Evolutionary conservation across 164 flowering plant genomes (phyloP).

Genomic region (Cinnamomum micranthum): DNA sequence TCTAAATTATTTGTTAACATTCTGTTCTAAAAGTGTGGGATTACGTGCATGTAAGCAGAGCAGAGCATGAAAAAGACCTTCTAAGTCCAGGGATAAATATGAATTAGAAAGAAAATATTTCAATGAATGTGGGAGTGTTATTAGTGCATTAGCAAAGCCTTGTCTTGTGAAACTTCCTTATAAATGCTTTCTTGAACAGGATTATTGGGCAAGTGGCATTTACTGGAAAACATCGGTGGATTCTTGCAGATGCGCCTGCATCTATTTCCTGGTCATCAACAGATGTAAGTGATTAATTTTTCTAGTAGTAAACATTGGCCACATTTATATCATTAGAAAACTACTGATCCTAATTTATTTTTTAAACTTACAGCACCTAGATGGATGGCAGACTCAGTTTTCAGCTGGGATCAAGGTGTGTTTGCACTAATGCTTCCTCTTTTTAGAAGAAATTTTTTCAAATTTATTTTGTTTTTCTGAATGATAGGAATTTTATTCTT

Average conservation of each 20-base stretch:
- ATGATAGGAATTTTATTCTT: no score
- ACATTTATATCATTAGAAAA: background rate
- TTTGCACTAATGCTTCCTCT: background rate
- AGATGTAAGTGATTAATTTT: constrained; percentile 37
- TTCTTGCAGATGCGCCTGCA: constrained; percentile 24
- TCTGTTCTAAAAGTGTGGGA: background rate
- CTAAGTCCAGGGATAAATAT: no score
- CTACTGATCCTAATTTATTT: background rate
- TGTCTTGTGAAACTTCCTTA: background rate
- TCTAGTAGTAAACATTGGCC: background rate
- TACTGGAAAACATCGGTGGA: constrained; percentile 52
- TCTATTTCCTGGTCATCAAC: constrained; percentile 11
- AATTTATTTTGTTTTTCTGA: no score
- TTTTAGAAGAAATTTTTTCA: background rate
- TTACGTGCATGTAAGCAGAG: background rate
- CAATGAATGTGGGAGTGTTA: background rate
- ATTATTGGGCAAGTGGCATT: constrained; percentile 60
- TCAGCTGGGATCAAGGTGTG: constrained; percentile 76
- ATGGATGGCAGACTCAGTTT: constrained; percentile 65
- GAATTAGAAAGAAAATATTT: background rate
- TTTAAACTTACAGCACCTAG: constrained; percentile 37
- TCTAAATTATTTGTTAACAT: background rate
- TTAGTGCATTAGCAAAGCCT: background rate
- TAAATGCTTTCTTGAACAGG: constrained; percentile 33
- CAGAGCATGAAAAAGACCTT: no score